Conservation (phyloP, 176 grass and related monocot species). For the Calamus simplicifolius region DNA sequence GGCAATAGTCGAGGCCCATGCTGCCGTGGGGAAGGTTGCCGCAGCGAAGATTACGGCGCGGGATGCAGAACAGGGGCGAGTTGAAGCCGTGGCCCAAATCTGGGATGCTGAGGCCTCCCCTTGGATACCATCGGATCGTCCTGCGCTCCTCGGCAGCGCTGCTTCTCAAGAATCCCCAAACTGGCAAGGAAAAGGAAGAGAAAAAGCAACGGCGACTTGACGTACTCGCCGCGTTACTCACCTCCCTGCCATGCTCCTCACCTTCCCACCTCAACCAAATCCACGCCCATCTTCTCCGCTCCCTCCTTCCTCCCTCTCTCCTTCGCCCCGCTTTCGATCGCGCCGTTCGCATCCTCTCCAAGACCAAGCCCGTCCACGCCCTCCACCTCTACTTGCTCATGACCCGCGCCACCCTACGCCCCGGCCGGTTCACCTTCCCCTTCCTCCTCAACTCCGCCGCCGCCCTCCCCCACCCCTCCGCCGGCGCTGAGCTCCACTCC, state of each 20-base stretch:
- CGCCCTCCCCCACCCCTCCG: conserved; percentile 19
- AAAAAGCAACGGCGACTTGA: too few species aligned
- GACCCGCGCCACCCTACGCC: conserved; percentile 35
- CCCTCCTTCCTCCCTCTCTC: conserved; percentile 4
- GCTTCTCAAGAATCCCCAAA: too few species aligned
- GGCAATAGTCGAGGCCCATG: too few species aligned
- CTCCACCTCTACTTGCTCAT: conserved; percentile 45
- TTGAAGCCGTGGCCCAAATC: too few species aligned
- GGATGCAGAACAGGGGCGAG: too few species aligned
- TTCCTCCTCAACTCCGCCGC: conserved; percentile 65
- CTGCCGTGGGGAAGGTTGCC: too few species aligned
- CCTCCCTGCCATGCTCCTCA: conserved; percentile 20
- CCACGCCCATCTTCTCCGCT: conserved; percentile 43
- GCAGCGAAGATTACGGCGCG: too few species aligned
- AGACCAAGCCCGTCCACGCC: conserved; percentile 28
- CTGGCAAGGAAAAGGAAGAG: too few species aligned
- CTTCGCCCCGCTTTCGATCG: conserved; percentile 27
- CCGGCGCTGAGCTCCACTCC: conserved; percentile 53
- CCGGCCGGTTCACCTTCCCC: conserved; percentile 53
- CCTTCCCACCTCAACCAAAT: conserved; percentile 19
- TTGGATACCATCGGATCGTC: too few species aligned
- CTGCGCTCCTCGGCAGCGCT: too few species aligned
- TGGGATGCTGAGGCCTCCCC: too few species aligned
- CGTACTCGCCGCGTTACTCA: conserved; percentile 20
- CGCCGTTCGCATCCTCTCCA: conserved; percentile 40